A percentile compares a stretch with the other conserved stretches of the same genome.
These are phyloP conservation scores for Parasitella parasitica DNA, from an alignment of 371 early-diverging fungal species.

Conservation along the genomic window DNA sequence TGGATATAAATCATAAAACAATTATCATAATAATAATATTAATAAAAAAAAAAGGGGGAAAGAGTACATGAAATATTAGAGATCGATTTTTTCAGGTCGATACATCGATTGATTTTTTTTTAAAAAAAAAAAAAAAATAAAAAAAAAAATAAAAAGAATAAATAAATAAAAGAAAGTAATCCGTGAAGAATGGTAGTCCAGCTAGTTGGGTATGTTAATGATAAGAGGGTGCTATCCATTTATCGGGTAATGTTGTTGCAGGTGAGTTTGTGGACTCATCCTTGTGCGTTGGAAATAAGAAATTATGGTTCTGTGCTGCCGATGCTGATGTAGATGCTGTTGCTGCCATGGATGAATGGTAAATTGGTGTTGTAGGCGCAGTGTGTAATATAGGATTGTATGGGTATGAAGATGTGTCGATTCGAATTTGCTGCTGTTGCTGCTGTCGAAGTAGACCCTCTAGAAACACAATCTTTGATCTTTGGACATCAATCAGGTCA, in stretches of 20 bases:
- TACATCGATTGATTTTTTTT: neutral
- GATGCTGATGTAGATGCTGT: no score
- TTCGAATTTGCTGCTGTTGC: neutral
- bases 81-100: neutral
- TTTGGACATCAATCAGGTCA: constrained; percentile 10
- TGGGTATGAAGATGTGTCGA: neutral
- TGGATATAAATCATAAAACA: neutral
- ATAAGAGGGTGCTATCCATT: constrained; percentile 1
- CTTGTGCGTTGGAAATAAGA: neutral
- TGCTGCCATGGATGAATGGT: neutral
- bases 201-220: neutral
- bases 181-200: neutral
- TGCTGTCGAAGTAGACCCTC: constrained; percentile 9
- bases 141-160: no score
- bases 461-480: constrained; percentile 17
- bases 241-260: neutral
- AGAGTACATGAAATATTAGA: neutral
- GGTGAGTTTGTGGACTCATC: neutral
- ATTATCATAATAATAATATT: neutral
- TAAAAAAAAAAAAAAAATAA: no score
- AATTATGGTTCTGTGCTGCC: neutral
- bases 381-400: neutral
- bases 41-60: neutral
- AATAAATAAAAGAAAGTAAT: neutral
- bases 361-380: constrained; percentile 1